Evolutionary conservation across 495 filamentous ascomycete genomes (phyloP).

Genomic region (Neurospora tetrasperma): DNA sequence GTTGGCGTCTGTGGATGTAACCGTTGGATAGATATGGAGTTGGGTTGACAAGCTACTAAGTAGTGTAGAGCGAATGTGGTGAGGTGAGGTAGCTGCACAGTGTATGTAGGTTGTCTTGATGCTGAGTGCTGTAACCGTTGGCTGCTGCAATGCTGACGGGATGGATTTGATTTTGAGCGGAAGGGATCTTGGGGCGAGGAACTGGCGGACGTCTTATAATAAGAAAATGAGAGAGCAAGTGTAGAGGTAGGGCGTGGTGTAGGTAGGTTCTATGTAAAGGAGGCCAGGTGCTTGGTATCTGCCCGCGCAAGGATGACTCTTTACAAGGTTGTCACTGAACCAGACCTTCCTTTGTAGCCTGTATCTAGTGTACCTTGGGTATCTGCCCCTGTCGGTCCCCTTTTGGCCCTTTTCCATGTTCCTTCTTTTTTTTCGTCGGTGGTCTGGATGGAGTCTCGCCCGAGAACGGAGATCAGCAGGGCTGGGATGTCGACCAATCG

Average conservation of each 20-base stretch:
- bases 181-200: neutral
- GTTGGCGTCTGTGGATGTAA: conserved; percentile 1
- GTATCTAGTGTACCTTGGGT: neutral
- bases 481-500: conserved; percentile 17
- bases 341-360: neutral
- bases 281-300: neutral
- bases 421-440: neutral
- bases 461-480: conserved; percentile 28
- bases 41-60: neutral
- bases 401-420: conserved; percentile 1
- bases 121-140: neutral
- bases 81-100: neutral
- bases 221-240: neutral
- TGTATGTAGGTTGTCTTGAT: neutral
- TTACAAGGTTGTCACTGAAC: neutral
- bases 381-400: neutral
- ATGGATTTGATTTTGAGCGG: neutral
- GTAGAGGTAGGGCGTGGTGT: neutral
- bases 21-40: neutral
- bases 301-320: neutral
- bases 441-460: conserved; percentile 10
- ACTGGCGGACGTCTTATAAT: neutral
- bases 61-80: neutral
- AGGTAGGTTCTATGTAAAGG: neutral
- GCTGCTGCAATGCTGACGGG: neutral